Percentiles rank a stretch among this genome's conserved stretches.
These are phyloP conservation scores for Tetrapisispora fleetii DNA, from an alignment of 805 yeast genomes.

Conservation along the genomic window DNA sequence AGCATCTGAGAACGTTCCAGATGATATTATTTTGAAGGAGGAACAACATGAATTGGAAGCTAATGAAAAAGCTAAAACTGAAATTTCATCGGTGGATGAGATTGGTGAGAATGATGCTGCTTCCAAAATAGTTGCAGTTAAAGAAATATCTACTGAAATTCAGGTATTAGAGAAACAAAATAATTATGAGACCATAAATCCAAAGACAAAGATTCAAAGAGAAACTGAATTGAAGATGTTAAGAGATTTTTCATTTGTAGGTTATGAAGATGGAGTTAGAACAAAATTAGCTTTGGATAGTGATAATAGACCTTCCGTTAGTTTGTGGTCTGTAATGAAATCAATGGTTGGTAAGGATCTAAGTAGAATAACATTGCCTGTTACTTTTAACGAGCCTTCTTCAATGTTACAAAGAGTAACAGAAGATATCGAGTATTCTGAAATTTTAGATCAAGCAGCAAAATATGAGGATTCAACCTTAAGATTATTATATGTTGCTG, in stretches of 20 bases:
- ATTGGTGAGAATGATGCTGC: background rate
- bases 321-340: conserved; percentile 88
- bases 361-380: conserved; percentile 94
- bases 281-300: conserved; percentile 56
- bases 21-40: background rate
- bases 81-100: too few relatives aligned
- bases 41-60: conserved; percentile 1
- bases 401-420: conserved; percentile 85
- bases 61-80: background rate
- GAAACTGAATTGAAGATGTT: conserved; percentile 15
- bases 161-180: background rate
- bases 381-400: conserved; percentile 93
- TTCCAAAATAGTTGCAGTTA: background rate
- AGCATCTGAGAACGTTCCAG: conserved; percentile 7
- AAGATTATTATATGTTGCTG: conserved; percentile 79
- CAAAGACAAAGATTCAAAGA: conserved; percentile 16
- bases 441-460: conserved; percentile 69
- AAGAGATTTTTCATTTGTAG: conserved; percentile 46
- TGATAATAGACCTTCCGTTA: conserved; percentile 79
- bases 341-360: conserved; percentile 94
- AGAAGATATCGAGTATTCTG: conserved; percentile 86
- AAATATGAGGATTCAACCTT: conserved; percentile 62
- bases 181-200: background rate
- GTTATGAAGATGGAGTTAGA: conserved; percentile 82
- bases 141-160: background rate